Conservation (phyloP, 768 basidiomycete species). For the Tulasnella sp. region DNA sequence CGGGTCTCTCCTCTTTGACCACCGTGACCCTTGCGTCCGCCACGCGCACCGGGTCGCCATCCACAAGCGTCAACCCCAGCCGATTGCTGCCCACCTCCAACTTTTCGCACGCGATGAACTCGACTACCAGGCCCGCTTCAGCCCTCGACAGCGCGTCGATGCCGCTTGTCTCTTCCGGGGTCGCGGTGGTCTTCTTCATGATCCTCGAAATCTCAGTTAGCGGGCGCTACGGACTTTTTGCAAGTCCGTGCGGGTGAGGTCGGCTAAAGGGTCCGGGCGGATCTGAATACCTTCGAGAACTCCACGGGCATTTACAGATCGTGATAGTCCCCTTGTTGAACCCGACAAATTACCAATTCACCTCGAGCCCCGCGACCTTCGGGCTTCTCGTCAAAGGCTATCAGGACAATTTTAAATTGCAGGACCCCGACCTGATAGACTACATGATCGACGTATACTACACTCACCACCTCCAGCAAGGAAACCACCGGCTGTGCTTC, state of each 20-base stretch:
- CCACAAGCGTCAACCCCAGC: constrained; percentile 17
- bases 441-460: no score
- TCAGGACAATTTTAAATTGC: no score
- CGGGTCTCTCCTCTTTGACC: constrained; percentile 16
- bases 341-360: no score
- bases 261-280: no score
- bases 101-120: constrained; percentile 11
- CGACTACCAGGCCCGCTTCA: constrained; percentile 16
- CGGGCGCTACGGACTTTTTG: constrained; percentile 5
- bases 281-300: no score
- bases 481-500: no score
- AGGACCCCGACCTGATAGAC: no score
- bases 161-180: neutral
- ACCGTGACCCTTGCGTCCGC: constrained; percentile 10
- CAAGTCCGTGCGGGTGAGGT: constrained; percentile 8
- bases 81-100: constrained; percentile 21
- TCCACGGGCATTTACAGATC: no score
- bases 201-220: neutral
- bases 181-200: neutral
- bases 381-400: no score
- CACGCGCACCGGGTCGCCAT: constrained; percentile 5
- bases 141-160: neutral
- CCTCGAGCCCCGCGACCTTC: no score
- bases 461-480: no score
- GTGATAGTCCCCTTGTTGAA: no score